Evolutionary conservation across 495 filamentous ascomycete species (phyloP).

Genomic region (Podospora anserina): DNA sequence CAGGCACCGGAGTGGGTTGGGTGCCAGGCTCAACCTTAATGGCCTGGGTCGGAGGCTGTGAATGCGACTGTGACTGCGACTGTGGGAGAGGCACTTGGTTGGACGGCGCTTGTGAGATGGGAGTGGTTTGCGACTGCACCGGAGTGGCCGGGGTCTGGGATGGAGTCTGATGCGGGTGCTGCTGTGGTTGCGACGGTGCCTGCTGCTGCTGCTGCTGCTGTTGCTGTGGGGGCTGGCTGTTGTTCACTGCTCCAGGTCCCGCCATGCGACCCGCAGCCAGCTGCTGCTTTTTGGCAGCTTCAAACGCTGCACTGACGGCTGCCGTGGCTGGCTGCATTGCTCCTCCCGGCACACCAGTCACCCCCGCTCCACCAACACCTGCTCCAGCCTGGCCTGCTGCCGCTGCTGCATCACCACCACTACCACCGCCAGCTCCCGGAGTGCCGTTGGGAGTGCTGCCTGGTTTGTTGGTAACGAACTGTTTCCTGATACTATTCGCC

Average conservation of each 20-base stretch:
- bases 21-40: constrained; percentile 43
- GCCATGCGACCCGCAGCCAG: constrained; percentile 34
- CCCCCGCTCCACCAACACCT: constrained; percentile 8
- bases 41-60: constrained; percentile 27
- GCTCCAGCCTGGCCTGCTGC: constrained; percentile 10
- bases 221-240: constrained; percentile 17
- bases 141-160: constrained; percentile 28
- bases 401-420: constrained; percentile 3
- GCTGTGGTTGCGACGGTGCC: constrained; percentile 7
- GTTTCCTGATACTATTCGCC: constrained; percentile 33
- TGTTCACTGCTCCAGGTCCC: constrained; percentile 18
- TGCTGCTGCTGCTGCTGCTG: constrained; percentile 19
- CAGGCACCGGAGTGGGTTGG: constrained; percentile 35
- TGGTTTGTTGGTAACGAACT: constrained; percentile 26
- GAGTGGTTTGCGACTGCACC: constrained; percentile 24
- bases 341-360: constrained; percentile 18
- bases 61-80: constrained; percentile 33
- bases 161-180: constrained; percentile 21
- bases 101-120: constrained; percentile 20
- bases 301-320: constrained; percentile 50
- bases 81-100: constrained; percentile 10
- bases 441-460: constrained; percentile 15
- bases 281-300: constrained; percentile 53
- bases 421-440: neutral
- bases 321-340: constrained; percentile 34